phyloP scores from a whole-genome alignment of 345 rosid genomes.

The Microcos paniculata region DNA sequence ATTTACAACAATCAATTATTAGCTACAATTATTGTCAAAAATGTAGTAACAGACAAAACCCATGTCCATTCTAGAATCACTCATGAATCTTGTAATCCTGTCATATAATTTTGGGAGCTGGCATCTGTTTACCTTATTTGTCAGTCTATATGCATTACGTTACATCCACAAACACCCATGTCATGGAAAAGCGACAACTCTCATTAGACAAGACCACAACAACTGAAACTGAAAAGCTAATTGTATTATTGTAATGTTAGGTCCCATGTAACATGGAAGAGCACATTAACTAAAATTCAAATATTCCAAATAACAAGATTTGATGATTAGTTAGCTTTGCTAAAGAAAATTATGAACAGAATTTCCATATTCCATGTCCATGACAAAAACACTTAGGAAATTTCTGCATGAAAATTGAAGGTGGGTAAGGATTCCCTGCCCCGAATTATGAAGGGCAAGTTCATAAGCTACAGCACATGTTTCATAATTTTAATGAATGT shows the following conservation, averaged over 20 bases:
- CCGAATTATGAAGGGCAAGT: neutral
- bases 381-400: neutral
- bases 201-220: neutral
- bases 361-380: neutral
- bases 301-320: slow-evolving; percentile 2
- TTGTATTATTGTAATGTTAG: slow-evolving; percentile 17
- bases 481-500: neutral
- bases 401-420: neutral
- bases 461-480: neutral
- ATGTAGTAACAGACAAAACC: neutral
- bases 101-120: neutral
- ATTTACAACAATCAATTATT: neutral
- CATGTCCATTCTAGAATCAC: slow-evolving; percentile 14
- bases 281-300: neutral
- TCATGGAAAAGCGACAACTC: neutral
- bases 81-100: slow-evolving; percentile 9
- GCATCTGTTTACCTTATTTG: neutral
- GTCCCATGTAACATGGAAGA: slow-evolving; percentile 1
- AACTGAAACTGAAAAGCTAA: slow-evolving; percentile 6
- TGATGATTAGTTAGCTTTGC: neutral
- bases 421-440: neutral
- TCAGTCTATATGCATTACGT: neutral
- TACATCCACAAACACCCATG: neutral
- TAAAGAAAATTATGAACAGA: neutral
- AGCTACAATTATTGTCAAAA: slow-evolving; percentile 4